These are phyloP conservation scores for Dendrobium huoshanense DNA, from an alignment of 106 monocot species.

Conservation along the genomic window DNA sequence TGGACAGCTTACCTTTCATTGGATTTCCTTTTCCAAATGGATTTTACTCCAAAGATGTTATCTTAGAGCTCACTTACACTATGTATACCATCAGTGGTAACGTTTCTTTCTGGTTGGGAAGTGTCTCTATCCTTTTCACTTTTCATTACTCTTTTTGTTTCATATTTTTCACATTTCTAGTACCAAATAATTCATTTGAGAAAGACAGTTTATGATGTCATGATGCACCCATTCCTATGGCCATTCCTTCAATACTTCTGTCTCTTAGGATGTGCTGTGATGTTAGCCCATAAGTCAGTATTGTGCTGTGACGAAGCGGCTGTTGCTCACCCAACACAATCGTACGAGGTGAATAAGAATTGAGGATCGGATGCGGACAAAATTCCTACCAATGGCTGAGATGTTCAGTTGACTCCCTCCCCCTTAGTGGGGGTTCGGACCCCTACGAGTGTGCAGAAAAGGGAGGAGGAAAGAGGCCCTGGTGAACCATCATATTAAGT, in stretches of 20 bases:
- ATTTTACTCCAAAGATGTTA: no score
- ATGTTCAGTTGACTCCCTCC: conserved; percentile 25
- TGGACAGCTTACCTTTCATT: no score
- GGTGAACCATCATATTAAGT: conserved; percentile 1
- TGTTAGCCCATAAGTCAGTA: conserved; percentile 38
- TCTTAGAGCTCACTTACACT: no score
- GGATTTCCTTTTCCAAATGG: no score
- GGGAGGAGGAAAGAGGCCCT: conserved; percentile 7
- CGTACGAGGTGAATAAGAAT: conserved; percentile 25
- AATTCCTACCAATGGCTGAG: conserved; percentile 23
- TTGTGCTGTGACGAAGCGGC: conserved; percentile 16
- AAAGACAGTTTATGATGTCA: no score
- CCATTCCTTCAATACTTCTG: conserved; percentile 5
- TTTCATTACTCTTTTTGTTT: no score
- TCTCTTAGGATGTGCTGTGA: conserved; percentile 2
- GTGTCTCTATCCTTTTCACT: no score
- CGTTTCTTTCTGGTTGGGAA: no score
- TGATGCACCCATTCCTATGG: no score
- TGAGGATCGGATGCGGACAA: conserved; percentile 15
- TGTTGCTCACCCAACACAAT: conserved; percentile 20
- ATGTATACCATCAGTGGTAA: no score
- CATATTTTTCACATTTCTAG: no score
- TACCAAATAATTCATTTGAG: no score
- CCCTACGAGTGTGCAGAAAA: conserved; percentile 10
- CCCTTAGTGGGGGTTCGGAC: neutral